Conservation (phyloP, 1,139 yeast genomes). For the Diutina scorzettiae region DNA sequence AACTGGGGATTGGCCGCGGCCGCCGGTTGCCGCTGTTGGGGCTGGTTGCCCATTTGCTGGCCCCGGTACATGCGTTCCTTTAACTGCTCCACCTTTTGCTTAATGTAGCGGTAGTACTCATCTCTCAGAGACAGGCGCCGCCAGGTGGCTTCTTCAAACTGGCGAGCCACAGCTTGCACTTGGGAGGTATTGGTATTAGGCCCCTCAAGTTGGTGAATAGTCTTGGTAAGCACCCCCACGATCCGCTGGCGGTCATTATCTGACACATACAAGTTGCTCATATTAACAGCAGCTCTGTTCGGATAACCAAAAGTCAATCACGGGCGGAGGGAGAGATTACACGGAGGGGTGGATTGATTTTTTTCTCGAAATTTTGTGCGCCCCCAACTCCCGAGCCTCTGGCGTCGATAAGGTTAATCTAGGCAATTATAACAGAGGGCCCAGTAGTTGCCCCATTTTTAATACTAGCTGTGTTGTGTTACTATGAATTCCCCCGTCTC, state of each 20-base stretch:
- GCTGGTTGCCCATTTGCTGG: neutral
- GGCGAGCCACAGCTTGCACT: neutral
- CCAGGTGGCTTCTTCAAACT: slow-evolving; percentile 1
- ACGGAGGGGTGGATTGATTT: slow-evolving; percentile 3
- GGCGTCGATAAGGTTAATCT: neutral
- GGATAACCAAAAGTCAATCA: neutral
- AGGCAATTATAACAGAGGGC: neutral
- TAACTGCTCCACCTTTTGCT: slow-evolving; percentile 5
- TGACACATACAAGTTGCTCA: slow-evolving; percentile 3
- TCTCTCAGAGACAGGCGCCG: slow-evolving; percentile 3
- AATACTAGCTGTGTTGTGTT: no score
- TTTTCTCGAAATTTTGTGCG: slow-evolving; percentile 5
- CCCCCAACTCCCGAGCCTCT: neutral
- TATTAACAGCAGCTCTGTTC: neutral
- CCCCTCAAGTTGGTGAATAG: neutral
- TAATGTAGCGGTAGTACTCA: slow-evolving; percentile 1
- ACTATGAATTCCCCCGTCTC: no score
- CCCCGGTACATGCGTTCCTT: neutral
- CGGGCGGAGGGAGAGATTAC: neutral
- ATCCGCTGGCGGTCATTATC: slow-evolving; percentile 5
- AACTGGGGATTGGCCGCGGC: neutral
- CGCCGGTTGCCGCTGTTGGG: neutral
- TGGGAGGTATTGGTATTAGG: neutral
- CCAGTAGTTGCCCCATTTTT: no score
- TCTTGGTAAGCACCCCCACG: neutral